Evolutionary conservation across 345 rosid genomes (phyloP).

Genomic region (Xanthoceras sorbifolium): DNA sequence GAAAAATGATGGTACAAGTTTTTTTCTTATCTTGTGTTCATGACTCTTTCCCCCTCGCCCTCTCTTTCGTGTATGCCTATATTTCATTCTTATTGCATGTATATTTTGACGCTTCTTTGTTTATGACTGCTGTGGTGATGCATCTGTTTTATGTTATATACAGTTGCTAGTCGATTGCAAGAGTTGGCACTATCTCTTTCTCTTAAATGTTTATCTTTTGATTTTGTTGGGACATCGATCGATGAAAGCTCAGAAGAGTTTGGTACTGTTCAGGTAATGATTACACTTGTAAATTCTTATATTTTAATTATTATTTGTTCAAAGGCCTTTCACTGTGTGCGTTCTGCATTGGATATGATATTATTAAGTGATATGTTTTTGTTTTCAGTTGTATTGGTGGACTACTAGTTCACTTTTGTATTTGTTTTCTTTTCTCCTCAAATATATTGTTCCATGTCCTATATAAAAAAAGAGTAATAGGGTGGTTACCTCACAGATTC

Average conservation of each 20-base stretch:
- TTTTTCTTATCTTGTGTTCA: conserved; percentile 8
- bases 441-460: neutral
- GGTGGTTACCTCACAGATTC: conserved; percentile 56
- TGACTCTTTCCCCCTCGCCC: neutral
- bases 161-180: conserved; percentile 77
- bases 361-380: conserved; percentile 7
- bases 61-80: neutral
- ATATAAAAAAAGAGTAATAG: conserved; percentile 5
- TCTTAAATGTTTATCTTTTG: conserved; percentile 92
- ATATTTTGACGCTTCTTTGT: conserved; percentile 1
- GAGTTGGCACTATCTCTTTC: conserved; percentile 97
- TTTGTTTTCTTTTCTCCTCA: neutral
- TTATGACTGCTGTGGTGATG: conserved; percentile 19
- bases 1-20: conserved; percentile 80
- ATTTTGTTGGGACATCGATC: conserved; percentile 95
- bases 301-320: neutral
- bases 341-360: conserved; percentile 13
- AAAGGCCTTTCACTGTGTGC: conserved; percentile 16
- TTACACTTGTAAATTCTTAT: neutral
- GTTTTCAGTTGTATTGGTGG: neutral
- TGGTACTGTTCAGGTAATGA: conserved; percentile 93
- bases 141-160: conserved; percentile 27
- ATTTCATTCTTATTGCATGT: neutral
- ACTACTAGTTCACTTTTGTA: neutral
- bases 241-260: conserved; percentile 99